Evolutionary conservation across 1,139 yeast species (phyloP).

Genomic region (Scheffersomyces quercinus): DNA sequence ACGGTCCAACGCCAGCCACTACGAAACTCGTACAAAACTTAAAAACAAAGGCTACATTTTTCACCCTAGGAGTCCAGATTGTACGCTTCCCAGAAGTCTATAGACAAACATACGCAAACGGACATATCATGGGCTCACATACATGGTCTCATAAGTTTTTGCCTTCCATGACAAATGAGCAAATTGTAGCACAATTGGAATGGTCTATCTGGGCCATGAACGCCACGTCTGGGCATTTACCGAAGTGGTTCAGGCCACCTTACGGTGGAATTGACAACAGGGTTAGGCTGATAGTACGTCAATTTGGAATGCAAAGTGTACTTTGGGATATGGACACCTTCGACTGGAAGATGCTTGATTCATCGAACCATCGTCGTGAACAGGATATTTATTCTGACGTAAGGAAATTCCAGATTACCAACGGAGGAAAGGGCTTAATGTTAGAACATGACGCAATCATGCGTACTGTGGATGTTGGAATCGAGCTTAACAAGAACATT

Average conservation of each 20-base stretch:
- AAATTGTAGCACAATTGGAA: slow-evolving; percentile 83
- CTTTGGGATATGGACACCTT: slow-evolving; percentile 91
- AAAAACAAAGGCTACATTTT: slow-evolving; percentile 63
- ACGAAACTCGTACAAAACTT: slow-evolving; percentile 55
- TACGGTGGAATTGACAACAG: slow-evolving; percentile 92
- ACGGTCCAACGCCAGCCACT: slow-evolving; percentile 85
- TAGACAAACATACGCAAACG: slow-evolving; percentile 51
- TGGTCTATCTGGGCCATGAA: slow-evolving; percentile 99
- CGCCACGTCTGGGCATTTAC: slow-evolving; percentile 86
- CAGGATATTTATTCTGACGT: slow-evolving; percentile 57
- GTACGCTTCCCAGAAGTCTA: slow-evolving; percentile 77
- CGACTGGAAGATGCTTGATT: slow-evolving; percentile 77
- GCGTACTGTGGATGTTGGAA: slow-evolving; percentile 69
- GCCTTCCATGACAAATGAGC: slow-evolving; percentile 74
- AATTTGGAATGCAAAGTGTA: slow-evolving; percentile 85
- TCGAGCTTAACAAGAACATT: slow-evolving; percentile 50
- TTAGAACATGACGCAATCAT: slow-evolving; percentile 80
- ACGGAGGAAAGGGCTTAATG: slow-evolving; percentile 58
- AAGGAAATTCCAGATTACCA: slow-evolving; percentile 44
- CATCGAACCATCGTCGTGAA: slow-evolving; percentile 25
- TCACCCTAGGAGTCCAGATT: slow-evolving; percentile 81
- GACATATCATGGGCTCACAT: slow-evolving; percentile 85
- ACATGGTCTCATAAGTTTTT: slow-evolving; percentile 91
- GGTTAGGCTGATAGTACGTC: slow-evolving; percentile 73
- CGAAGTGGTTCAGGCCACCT: slow-evolving; percentile 95